phyloP scores from a whole-genome alignment of 202 grass and related monocot genomes.

The Saccharum hybrid region DNA sequence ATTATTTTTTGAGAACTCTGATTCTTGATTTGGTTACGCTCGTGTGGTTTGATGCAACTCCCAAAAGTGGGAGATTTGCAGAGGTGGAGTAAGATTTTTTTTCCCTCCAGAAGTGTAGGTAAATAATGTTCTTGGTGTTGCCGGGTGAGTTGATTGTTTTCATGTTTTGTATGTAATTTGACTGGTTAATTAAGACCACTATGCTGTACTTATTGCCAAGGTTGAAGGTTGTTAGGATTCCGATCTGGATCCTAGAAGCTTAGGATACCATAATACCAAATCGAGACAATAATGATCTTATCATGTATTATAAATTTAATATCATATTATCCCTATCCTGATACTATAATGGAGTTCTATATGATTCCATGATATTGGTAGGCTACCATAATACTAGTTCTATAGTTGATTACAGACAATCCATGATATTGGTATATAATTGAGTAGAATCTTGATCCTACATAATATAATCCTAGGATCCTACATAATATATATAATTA shows the following conservation, averaged over 20 bases:
- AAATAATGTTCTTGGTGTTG: slow-evolving; percentile 15
- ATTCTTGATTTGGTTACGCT: not conserved
- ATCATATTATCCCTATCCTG: not conserved
- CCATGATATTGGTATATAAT: too few species aligned
- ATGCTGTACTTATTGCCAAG: not conserved
- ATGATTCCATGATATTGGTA: not conserved
- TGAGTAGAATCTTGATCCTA: too few species aligned
- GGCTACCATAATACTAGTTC: too few species aligned
- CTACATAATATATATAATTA: too few species aligned
- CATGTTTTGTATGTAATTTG: slow-evolving; percentile 32
- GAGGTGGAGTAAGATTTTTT: not conserved
- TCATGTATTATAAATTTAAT: not conserved
- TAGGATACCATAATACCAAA: not conserved
- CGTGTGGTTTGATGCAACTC: not conserved
- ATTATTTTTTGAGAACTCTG: not conserved
- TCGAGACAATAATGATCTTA: not conserved
- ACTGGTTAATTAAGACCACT: slow-evolving; percentile 4
- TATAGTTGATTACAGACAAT: too few species aligned
- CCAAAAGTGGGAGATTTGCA: slow-evolving; percentile 25
- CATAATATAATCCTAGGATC: too few species aligned
- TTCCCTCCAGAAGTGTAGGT: not conserved
- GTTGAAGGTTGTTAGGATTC: not conserved
- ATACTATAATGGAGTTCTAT: not conserved
- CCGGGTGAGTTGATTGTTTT: not conserved
- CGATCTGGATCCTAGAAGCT: not conserved